These are phyloP conservation scores for Corynascus novoguineensis DNA, from an alignment of 495 filamentous ascomycete genomes.

Conservation along the genomic window DNA sequence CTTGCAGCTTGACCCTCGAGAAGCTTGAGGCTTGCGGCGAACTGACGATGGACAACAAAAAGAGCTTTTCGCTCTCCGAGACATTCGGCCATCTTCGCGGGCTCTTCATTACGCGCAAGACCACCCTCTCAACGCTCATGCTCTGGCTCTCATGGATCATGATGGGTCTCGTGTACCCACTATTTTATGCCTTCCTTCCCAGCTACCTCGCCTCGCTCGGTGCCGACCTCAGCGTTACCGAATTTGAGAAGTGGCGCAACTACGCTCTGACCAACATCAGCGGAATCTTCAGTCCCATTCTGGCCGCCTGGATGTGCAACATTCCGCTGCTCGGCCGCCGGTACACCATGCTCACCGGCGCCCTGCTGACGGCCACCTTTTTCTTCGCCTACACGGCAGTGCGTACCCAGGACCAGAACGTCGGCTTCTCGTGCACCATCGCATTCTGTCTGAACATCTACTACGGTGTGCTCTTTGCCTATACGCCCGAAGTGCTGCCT, in stretches of 20 bases:
- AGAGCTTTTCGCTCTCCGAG: constrained; percentile 46
- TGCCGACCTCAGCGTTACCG: constrained; percentile 31
- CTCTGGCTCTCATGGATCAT: constrained; percentile 68
- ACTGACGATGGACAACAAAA: constrained; percentile 36
- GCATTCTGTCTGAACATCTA: constrained; percentile 65
- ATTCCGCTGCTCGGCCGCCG: constrained; percentile 51
- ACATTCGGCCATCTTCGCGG: constrained; percentile 54
- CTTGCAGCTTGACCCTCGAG: constrained; percentile 58
- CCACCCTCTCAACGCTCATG: constrained; percentile 55
- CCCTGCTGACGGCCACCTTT: constrained; percentile 56
- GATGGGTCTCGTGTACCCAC: constrained; percentile 62
- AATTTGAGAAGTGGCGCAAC: constrained; percentile 63
- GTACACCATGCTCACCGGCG: constrained; percentile 63
- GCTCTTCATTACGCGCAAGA: constrained; percentile 56
- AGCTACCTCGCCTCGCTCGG: constrained; percentile 39
- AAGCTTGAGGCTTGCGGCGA: constrained; percentile 51
- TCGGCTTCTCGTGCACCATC: constrained; percentile 62
- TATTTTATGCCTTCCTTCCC: constrained; percentile 65
- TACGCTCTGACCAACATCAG: constrained; percentile 63
- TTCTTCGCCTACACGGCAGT: constrained; percentile 67
- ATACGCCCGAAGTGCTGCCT: constrained; percentile 55
- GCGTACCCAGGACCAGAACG: constrained; percentile 51
- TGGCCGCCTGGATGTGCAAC: constrained; percentile 61
- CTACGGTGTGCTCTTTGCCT: constrained; percentile 66
- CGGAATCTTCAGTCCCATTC: constrained; percentile 58